Evolutionary conservation across 129 eudicot genomes (phyloP), one percentile per base, ranked within the genome.

Genomic region (Chrysanthemum lavandulifolium): DNA sequence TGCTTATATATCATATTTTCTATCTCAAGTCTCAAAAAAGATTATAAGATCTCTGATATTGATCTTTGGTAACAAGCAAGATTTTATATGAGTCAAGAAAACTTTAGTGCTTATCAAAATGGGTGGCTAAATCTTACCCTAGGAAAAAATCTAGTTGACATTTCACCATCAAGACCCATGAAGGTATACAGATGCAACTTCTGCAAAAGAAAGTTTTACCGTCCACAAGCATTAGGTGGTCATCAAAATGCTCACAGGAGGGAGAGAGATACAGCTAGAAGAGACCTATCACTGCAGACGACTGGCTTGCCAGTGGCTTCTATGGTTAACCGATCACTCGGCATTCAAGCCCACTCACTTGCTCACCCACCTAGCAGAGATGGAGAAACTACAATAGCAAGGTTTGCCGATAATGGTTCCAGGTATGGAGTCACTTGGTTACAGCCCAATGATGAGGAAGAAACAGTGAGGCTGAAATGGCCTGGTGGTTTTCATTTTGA

Each of bases 221-320:
- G 83, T 65, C 86, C 92, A 54, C 89, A 89, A 73, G 96, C 96
- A 54, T 61, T 89, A 56, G 89, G 96, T 0, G 92, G 96, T 9
- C 92, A 86, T 63, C 96, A 89, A 59, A 89, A 86, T 62, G 92
- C 89, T 16, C 89, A 89, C 82, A 86, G 76, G 70, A 82, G 84
- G 73, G 96, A 89, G 73, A 79, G 89, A 80, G 92, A 86, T 15
- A 70, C 76, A 74, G 81, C 75, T 15, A 85, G 84, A 72, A 78
- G 80, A 73, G 67, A 78, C 67, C 88, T 78, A 69, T 71, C 91
- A 10, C 72, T 77, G 76, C 74, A 1, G 3, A 25, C 40, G 19
- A 52, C 58, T 13, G 29, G 57, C 31, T 54, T 79, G 67, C 85
- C 83, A 5, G 40, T 76, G 9, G 58, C 15, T 3, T 27, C n/a